Evolutionary conservation across 2,329 filamentous ascomycete species (phyloP).

Genomic region (Colletotrichum salicis): DNA sequence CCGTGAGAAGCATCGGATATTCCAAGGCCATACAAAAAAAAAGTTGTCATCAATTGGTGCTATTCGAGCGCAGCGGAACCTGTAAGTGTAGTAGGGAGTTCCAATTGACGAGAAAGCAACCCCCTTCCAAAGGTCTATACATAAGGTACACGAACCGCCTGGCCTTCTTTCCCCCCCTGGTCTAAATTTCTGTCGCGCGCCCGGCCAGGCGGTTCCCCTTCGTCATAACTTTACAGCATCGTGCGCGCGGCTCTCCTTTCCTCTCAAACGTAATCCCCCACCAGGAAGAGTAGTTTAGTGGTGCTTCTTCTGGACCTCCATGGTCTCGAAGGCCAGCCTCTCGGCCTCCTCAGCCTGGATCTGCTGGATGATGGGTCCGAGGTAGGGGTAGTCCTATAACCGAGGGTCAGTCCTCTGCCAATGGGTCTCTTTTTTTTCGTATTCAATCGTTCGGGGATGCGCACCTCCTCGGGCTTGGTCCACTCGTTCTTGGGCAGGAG

Average conservation of each 20-base stretch:
- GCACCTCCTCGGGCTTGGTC: conserved; percentile 67
- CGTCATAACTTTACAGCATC: conserved; percentile 34
- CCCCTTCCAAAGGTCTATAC: conserved; percentile 37
- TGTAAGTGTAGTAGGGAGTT: conserved; percentile 30
- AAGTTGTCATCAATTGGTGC: conserved; percentile 29
- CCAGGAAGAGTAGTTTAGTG: conserved; percentile 31
- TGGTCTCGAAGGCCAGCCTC: conserved; percentile 62
- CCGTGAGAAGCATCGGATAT: conserved; percentile 8
- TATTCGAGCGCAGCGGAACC: conserved; percentile 22
- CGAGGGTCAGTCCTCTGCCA: conserved; percentile 28
- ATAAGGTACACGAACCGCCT: conserved; percentile 37
- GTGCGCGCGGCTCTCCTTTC: conserved; percentile 20
- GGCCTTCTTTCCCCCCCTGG: conserved; percentile 18
- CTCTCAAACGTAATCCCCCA: neutral
- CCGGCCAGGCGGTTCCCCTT: conserved; percentile 29
- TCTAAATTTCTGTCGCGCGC: conserved; percentile 29
- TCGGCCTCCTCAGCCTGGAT: conserved; percentile 62
- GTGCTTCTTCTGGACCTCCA: conserved; percentile 62
- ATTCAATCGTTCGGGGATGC: conserved; percentile 27
- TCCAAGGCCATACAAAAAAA: conserved; percentile 4
- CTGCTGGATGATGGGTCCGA: conserved; percentile 62
- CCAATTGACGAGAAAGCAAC: conserved; percentile 35
- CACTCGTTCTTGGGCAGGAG: conserved; percentile 71
- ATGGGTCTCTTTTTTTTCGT: neutral
- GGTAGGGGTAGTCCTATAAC: conserved; percentile 63